phyloP scores from a whole-genome alignment of 2,329 filamentous ascomycete species.

The Curvularia hawaiiensis region DNA sequence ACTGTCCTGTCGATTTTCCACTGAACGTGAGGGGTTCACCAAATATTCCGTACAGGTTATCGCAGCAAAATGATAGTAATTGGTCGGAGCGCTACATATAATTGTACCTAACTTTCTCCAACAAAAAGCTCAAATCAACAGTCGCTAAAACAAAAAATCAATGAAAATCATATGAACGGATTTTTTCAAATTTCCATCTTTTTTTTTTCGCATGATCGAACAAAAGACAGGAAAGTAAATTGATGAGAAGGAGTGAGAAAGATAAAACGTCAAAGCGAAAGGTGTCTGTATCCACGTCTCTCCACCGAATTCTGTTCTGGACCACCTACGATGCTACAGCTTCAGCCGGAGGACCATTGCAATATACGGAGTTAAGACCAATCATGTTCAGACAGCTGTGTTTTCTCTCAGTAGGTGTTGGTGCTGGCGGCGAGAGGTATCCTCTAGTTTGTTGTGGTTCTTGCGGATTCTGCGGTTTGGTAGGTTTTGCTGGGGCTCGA shows the following conservation, averaged over 20 bases:
- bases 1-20: no score
- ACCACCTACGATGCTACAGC: background rate
- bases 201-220: no score
- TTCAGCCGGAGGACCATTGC: background rate
- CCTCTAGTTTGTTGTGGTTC: background rate
- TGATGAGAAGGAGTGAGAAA: background rate
- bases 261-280: background rate
- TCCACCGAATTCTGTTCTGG: background rate
- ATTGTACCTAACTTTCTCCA: no score
- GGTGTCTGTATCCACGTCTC: background rate
- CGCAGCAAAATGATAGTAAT: background rate
- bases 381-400: background rate
- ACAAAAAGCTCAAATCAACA: no score
- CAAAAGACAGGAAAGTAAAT: no score
- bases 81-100: background rate
- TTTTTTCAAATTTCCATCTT: no score
- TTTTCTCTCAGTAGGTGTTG: background rate
- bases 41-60: no score
- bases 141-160: no score
- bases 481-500: background rate
- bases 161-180: no score
- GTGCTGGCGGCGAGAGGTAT: background rate
- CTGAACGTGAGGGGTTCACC: no score
- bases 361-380: background rate
- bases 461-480: background rate